phyloP scores from a whole-genome alignment of 352 stramenopile genomes.

The Pythium vanterpoolii region DNA sequence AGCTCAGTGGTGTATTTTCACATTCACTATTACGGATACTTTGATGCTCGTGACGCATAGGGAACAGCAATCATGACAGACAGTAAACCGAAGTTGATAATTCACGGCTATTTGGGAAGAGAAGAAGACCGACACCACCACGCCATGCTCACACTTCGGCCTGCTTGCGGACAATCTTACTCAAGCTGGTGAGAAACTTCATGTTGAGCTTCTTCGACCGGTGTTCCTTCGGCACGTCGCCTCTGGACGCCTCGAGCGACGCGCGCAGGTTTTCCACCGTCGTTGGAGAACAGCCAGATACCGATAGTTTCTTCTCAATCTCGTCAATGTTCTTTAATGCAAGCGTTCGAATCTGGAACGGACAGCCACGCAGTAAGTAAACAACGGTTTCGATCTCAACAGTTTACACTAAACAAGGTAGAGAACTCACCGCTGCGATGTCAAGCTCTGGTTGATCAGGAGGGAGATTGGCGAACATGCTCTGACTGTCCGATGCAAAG shows the following conservation, averaged over 20 bases:
- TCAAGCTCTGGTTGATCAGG: conserved; percentile 57
- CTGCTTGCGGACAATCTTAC: conserved; percentile 30
- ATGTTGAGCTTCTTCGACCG: conserved; percentile 77
- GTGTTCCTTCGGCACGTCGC: conserved; percentile 40
- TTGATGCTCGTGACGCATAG: too few relatives aligned
- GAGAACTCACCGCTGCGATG: conserved; percentile 36
- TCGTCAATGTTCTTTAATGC: conserved; percentile 70
- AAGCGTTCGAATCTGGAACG: conserved; percentile 54
- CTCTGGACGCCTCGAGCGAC: conserved; percentile 30
- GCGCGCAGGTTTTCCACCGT: conserved; percentile 48
- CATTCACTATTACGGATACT: background rate
- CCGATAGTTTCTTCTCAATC: conserved; percentile 64
- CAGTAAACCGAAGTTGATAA: background rate
- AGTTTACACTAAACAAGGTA: background rate
- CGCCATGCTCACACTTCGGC: conserved; percentile 12
- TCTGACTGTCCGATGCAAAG: conserved; percentile 66
- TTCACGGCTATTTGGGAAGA: too few relatives aligned
- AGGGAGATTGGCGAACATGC: conserved; percentile 66
- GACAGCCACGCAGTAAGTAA: background rate
- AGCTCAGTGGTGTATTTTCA: too few relatives aligned
- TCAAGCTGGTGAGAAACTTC: conserved; percentile 58
- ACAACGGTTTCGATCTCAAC: background rate
- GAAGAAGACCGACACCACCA: too few relatives aligned
- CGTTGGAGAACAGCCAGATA: conserved; percentile 34
- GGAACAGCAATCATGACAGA: background rate